Base-by-base conservation (phyloP, 2,329 filamentous ascomycete species). In the Phaeosphaeria sp. region DNA sequence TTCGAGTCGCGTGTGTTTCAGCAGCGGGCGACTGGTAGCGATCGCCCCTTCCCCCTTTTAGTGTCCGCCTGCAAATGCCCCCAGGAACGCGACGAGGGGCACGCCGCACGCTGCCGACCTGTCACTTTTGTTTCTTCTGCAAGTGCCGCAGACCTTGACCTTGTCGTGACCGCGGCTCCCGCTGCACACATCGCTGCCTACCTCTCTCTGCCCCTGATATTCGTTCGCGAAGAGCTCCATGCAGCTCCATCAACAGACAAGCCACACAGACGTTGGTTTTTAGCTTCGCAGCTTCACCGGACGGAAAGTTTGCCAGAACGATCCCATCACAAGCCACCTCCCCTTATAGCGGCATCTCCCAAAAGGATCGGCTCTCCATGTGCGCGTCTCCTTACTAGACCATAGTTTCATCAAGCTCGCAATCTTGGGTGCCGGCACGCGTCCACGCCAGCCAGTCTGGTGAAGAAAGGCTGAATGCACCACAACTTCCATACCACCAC, bases 41-140 rank as follows among this genome's bases (percentile, higher is more conserved):
- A 48, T 50, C 50, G 58, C 47, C 54, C 43, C 44, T 44, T 54
- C 57, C 56, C 55, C 33, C 56, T 58, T 60, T 65, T 58, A 43
- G 53, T 21, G 22, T 17, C 54, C 52, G 22, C 42, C 54, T 59
- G 55, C 54, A 44, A 44, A 21, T 44, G 30, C 30, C 3, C 13
- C 30, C 30, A 36, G 30, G 30, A 36, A 36, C 30, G 13, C 30
- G 30, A 36, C 3, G 30, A 36, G 30, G 30, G 30, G 30, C 30
- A 36, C 30, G 30, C 30, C 3, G 30, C 30, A 36, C 30, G 30
- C 13, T 36, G 30, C 30, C 30, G 30, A 36, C 6, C 30, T 36
- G 30, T 36, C 30, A 36, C 30, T 6, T 15, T 36, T 3, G 6
- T 36, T 36, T 36, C 30, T 6, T 36, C 13, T 46, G 44, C 46